phyloP scores from a whole-genome alignment of 495 filamentous ascomycete genomes.

The Cetradonia linearis region DNA sequence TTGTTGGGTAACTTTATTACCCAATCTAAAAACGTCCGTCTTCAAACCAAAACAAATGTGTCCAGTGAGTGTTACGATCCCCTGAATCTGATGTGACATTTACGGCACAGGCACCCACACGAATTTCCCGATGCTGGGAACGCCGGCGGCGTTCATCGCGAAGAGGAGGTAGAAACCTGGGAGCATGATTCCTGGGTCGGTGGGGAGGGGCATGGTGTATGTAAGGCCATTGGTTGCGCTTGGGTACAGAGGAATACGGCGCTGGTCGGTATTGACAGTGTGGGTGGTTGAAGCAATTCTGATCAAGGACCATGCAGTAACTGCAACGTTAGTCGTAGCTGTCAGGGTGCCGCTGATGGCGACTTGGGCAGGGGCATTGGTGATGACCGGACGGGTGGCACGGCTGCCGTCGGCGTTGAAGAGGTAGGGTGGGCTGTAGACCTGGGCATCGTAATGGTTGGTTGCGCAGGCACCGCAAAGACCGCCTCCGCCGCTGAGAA shows the following conservation, averaged over 20 bases:
- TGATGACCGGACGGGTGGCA: slow-evolving; percentile 35
- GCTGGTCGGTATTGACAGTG: slow-evolving; percentile 50
- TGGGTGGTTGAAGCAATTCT: slow-evolving; percentile 43
- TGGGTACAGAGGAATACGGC: slow-evolving; percentile 37
- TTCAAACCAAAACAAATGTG: not conserved
- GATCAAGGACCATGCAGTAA: slow-evolving; percentile 32
- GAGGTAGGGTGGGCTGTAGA: slow-evolving; percentile 49
- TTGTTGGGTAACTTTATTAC: not conserved
- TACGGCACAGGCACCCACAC: slow-evolving; percentile 8
- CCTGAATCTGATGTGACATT: not conserved
- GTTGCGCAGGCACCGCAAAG: slow-evolving; percentile 42
- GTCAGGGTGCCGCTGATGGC: slow-evolving; percentile 29
- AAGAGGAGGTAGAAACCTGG: slow-evolving; percentile 54
- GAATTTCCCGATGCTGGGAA: slow-evolving; percentile 37
- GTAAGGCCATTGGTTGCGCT: slow-evolving; percentile 15
- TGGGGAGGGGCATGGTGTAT: slow-evolving; percentile 32
- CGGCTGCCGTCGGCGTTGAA: slow-evolving; percentile 34
- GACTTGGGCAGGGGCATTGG: slow-evolving; percentile 22
- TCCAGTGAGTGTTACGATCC: not conserved
- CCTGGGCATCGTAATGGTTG: slow-evolving; percentile 50
- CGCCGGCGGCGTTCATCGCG: slow-evolving; percentile 36
- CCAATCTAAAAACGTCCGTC: not conserved
- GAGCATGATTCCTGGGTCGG: slow-evolving; percentile 41
- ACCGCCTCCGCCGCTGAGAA: slow-evolving; percentile 46
- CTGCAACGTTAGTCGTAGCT: slow-evolving; percentile 26